Evolutionary conservation across 2,329 filamentous ascomycete species (phyloP), one percentile per base, ranked within the genome.

Genomic region (Aureobasidium sp.): DNA sequence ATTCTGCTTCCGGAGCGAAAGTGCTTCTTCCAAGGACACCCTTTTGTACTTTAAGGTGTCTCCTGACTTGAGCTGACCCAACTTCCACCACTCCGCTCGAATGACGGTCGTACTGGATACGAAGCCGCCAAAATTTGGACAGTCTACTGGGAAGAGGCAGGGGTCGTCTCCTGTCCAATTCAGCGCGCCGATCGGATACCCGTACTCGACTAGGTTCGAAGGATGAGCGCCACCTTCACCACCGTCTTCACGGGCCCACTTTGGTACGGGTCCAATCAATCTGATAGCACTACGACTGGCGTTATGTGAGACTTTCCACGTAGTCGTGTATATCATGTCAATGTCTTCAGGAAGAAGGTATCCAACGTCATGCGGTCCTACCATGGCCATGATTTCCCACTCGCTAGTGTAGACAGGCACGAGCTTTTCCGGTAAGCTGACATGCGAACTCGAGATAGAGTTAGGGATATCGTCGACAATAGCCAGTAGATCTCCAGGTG

Each of bases 181-280:
- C 29, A 86, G 67, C 0, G 79, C 79, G 0, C 83, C 83, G 1
- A 83, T 69, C 0, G 82, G 80, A 68, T 86, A 87, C 2, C 84
- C 83, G 65, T 86, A 84, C 64, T 84, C 82, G 26, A 83, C 78
- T 8, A 74, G 63, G 60, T 74, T 74, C 4, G 68, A 70, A 9
- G 85, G 85, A 69, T 88, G 85, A 0, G 81, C 78, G 12, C 85
- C 85, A 8, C 84, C 85, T 64, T 86, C 84, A 0, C 84, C 85
- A 12, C 85, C 85, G 65, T 84, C 79, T 36, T 78, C 70, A 7
- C 85, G 75, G 15, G 83, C 82, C 80, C 82, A 88, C 64, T 80
- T 78, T 0, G 83, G 82, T 0, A 79, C 77, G 0, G 84, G 83
- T 0, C 85, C 85, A 1, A 84, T 71, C 0, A 88, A 75, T 7